Conservation (phyloP, 805 yeast species). For the Pichia californica region DNA sequence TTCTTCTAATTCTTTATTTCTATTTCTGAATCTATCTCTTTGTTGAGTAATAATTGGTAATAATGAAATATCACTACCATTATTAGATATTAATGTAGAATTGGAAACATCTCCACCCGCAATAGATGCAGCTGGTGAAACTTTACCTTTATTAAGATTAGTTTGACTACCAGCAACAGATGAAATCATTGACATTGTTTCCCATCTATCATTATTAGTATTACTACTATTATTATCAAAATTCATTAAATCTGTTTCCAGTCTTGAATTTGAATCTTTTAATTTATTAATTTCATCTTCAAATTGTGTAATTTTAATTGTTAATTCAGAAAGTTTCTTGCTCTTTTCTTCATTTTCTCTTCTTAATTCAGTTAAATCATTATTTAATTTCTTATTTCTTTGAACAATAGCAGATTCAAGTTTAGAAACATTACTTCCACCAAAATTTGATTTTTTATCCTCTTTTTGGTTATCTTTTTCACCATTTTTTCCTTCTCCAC, state of each 20-base stretch:
- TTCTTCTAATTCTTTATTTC: constrained; percentile 78
- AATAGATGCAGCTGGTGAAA: constrained; percentile 49
- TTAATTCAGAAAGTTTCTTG: constrained; percentile 36
- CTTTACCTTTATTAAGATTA: constrained; percentile 23
- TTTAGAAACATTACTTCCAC: constrained; percentile 34
- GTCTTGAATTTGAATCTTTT: constrained; percentile 44
- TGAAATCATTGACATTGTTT: constrained; percentile 62
- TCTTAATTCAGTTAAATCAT: constrained; percentile 62
- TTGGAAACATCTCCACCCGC: constrained; percentile 31
- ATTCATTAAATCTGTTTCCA: constrained; percentile 69
- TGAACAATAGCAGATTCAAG: constrained; percentile 40
- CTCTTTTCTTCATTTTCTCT: constrained; percentile 46
- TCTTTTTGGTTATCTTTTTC: constrained; percentile 16
- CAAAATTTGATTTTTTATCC: constrained; percentile 30
- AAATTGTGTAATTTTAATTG: constrained; percentile 30
- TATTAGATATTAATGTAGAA: not conserved
- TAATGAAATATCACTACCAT: constrained; percentile 38
- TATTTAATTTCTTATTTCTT: constrained; percentile 66
- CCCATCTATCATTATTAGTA: constrained; percentile 41
- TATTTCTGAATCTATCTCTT: constrained; percentile 85
- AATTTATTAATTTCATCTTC: constrained; percentile 36
- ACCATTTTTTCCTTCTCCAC: constrained; percentile 26
- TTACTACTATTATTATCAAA: constrained; percentile 35
- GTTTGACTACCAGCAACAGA: constrained; percentile 32
- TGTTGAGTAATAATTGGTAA: constrained; percentile 89